phyloP scores from a whole-genome alignment of 805 yeast species.

The Lachancea waltii region DNA sequence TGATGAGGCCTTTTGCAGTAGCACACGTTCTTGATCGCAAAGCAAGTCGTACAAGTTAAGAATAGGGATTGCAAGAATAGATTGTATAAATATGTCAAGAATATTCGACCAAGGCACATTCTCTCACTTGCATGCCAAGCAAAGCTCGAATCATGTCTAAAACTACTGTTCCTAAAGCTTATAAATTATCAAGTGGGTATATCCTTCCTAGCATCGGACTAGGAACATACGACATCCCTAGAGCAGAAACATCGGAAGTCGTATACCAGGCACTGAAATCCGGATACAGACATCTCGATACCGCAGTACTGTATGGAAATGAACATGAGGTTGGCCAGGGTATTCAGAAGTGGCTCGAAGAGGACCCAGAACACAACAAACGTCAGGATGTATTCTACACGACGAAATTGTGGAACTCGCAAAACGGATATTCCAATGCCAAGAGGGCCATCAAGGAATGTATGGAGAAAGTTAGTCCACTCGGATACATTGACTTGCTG shows the following conservation, averaged over 20 bases:
- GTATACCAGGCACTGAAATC: constrained; percentile 51
- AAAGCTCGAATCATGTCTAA: constrained; percentile 2
- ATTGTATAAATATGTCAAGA: too few relatives aligned
- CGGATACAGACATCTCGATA: constrained; percentile 73
- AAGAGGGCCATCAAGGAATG: constrained; percentile 52
- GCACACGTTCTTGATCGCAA: neutral
- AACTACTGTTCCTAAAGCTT: constrained; percentile 18
- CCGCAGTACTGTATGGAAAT: constrained; percentile 63
- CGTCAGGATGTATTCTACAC: constrained; percentile 55
- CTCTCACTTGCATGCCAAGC: neutral
- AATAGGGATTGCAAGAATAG: too few relatives aligned
- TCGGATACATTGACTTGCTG: constrained; percentile 67
- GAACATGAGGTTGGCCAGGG: constrained; percentile 58
- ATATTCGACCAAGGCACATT: too few relatives aligned
- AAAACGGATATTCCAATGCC: constrained; percentile 54
- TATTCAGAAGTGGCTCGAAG: constrained; percentile 45
- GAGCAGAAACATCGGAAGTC: constrained; percentile 34
- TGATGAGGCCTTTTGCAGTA: neutral
- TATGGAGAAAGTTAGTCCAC: constrained; percentile 41
- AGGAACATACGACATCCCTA: constrained; percentile 46
- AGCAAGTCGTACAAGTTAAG: neutral
- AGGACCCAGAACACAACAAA: constrained; percentile 38
- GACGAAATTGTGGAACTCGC: constrained; percentile 67
- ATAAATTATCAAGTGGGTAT: constrained; percentile 49
- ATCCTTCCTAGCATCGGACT: constrained; percentile 51